Percentiles rank a stretch among this genome's conserved stretches.
Conservation (phyloP, 2,329 filamentous ascomycete genomes). For the Neofusicoccum sp. region DNA sequence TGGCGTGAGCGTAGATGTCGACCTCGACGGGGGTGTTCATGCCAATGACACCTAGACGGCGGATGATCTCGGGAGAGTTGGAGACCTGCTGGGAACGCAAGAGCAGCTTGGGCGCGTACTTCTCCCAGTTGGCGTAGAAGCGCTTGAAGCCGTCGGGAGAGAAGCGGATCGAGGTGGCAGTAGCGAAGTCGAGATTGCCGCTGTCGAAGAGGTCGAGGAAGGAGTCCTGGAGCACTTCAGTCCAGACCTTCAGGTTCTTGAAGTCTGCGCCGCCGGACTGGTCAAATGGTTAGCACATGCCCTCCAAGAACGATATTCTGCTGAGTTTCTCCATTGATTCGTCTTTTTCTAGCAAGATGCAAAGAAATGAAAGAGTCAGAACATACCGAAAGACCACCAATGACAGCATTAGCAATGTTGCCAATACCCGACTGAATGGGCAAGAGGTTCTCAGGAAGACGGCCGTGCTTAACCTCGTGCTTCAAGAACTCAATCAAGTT, state of each 20-base stretch:
- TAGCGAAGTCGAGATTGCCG: slow-evolving; percentile 84
- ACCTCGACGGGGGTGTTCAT: slow-evolving; percentile 96
- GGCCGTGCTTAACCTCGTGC: slow-evolving; percentile 76
- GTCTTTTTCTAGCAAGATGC: not conserved
- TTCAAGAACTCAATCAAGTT: slow-evolving; percentile 84
- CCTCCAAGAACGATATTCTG: no score
- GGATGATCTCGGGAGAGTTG: slow-evolving; percentile 88
- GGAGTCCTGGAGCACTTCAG: slow-evolving; percentile 87
- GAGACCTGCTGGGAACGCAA: slow-evolving; percentile 85
- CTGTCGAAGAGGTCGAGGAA: slow-evolving; percentile 92
- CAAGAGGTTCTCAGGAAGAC: slow-evolving; percentile 72
- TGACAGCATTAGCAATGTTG: slow-evolving; percentile 89
- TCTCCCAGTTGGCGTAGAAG: slow-evolving; percentile 83
- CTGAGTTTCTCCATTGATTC: not conserved
- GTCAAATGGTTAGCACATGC: slow-evolving; percentile 13
- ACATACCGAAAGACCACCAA: slow-evolving; percentile 68
- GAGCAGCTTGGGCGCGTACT: slow-evolving; percentile 77
- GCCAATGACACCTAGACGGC: slow-evolving; percentile 80
- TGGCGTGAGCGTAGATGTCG: slow-evolving; percentile 92
- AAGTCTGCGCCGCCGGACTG: slow-evolving; percentile 69
- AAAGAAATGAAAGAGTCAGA: not conserved
- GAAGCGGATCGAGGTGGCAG: slow-evolving; percentile 86
- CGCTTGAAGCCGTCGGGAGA: slow-evolving; percentile 87
- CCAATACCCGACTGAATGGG: slow-evolving; percentile 86
- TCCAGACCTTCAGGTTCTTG: slow-evolving; percentile 87